Base-by-base conservation (phyloP, 1,284 basidiomycete genomes). In the Melanopsichium pennsylvanicum region DNA sequence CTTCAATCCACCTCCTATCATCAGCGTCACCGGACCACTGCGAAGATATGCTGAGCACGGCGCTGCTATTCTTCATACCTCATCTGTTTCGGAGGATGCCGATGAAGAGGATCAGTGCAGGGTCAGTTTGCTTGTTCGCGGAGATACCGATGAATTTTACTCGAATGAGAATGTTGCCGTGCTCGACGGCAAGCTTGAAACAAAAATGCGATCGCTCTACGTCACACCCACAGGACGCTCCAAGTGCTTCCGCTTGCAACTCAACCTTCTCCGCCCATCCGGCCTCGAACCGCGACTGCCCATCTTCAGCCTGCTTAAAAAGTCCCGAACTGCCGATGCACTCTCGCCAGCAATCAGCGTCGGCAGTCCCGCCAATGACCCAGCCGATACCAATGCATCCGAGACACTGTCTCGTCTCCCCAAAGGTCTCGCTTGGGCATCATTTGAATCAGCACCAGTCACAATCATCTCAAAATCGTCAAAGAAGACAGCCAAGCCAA, bases 391-490 rank as follows among this genome's bases (percentile, higher is more conserved):
- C 10, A 44, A 2, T 16, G 34, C n/a, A 12, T 37, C 58, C 5
- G 64, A 68, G 22, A 37, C 50, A 6, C 60, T 69, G 9, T 69
- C 66, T 5, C 55, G 59, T 1, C 36, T 69, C 4, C 66, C 66
- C 8, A 55, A 63, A 25, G 66, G 59, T 4, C 37, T 58, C 9
- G 54, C 59, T 1, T 96, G 93, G 92, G 91, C 91, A 7, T 88
- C 90, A 22, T 93, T 97, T 84, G 88, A 91, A 81, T 96, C 92
- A 22, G 88, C 90, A 34, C 91, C 92, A 40, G 89, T 97, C 72
- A 89, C 90, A 36, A 92, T 96, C 83, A 94, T 97, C 78, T 96
- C 93, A 75, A 97, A 97, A 82, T 93, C 93, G 25, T 94, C 92
- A 40, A 93, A 94, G 85, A 95, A 95, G 86, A 95, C 93, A 1